Evolutionary conservation across 306 rosid genomes (phyloP).

Genomic region (Geum urbanum): DNA sequence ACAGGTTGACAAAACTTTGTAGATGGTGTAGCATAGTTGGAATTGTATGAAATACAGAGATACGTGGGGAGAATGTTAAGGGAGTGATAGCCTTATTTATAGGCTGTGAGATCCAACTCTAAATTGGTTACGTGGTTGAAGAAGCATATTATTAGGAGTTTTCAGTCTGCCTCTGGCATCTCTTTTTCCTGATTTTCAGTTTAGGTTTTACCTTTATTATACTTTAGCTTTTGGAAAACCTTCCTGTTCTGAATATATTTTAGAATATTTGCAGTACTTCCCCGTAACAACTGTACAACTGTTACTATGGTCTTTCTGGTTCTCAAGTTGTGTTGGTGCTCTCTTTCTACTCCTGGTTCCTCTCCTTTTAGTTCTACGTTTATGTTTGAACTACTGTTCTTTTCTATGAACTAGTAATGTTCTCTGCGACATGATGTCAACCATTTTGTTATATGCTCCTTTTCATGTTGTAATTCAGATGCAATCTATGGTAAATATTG

Average conservation of each 20-base stretch:
- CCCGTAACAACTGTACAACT: background rate
- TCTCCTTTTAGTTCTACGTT: background rate
- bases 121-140: background rate
- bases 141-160: background rate
- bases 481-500: background rate
- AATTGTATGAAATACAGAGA: background rate
- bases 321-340: background rate
- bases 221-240: background rate
- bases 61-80: background rate
- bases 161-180: background rate
- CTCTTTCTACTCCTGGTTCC: background rate
- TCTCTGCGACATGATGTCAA: background rate
- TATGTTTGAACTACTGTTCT: background rate
- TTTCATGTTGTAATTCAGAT: background rate
- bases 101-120: background rate
- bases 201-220: background rate
- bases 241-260: background rate
- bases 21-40: background rate
- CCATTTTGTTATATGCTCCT: background rate
- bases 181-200: background rate
- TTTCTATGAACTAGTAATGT: background rate
- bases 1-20: background rate
- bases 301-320: background rate
- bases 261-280: background rate
- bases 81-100: background rate